Conservation (phyloP, 164 flowering plant genomes). For the grape (Vitis vinifera) region DNA sequence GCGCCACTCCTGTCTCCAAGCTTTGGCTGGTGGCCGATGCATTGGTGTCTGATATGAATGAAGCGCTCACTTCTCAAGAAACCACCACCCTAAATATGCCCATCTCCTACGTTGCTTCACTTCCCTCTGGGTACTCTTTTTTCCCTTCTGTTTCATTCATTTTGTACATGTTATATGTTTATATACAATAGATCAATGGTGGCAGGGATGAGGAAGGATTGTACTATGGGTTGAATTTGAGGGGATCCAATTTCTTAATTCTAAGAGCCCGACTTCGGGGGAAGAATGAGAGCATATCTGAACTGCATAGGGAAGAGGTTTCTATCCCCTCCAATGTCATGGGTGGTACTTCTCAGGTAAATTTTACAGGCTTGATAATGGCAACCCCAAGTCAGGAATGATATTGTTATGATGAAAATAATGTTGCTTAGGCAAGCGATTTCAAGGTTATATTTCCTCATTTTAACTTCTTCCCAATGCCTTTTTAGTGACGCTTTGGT, state of each 20-base stretch:
- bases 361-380: not conserved
- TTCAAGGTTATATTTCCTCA: too few species aligned
- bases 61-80: conserved; percentile 28
- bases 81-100: conserved; percentile 32
- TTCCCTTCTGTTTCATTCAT: conserved; percentile 1
- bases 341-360: conserved; percentile 35
- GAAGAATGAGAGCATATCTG: conserved; percentile 37
- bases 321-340: conserved; percentile 41
- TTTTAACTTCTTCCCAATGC: too few species aligned
- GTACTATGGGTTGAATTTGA: conserved; percentile 57
- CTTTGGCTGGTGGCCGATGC: conserved; percentile 48
- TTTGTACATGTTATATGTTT: not conserved
- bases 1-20: conserved; percentile 50
- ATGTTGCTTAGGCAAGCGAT: too few species aligned
- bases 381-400: too few species aligned
- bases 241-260: conserved; percentile 45
- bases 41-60: conserved; percentile 37
- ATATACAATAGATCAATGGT: not conserved
- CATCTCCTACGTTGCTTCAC: conserved; percentile 28
- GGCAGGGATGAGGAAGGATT: conserved; percentile 59
- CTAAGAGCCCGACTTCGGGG: conserved; percentile 51
- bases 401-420: too few species aligned
- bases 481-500: too few species aligned
- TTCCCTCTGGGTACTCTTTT: conserved; percentile 44
- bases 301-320: conserved; percentile 37